These are phyloP conservation scores for Botrytis tulipae DNA, from an alignment of 2,329 filamentous ascomycete genomes.

Conservation along the genomic window DNA sequence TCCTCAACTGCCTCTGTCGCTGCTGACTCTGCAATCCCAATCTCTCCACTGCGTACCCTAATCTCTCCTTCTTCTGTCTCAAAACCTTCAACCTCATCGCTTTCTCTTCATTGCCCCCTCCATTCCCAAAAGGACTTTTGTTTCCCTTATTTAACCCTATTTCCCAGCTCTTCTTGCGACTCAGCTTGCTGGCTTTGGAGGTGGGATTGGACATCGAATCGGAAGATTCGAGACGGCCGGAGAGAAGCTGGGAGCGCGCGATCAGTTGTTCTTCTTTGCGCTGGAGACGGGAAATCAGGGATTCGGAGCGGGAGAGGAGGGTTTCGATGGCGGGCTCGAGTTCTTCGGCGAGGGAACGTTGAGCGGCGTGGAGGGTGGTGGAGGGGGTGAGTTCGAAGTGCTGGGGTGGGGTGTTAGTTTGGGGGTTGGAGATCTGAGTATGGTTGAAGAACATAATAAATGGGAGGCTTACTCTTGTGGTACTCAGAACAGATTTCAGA, in stretches of 20 bases:
- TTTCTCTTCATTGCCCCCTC: conserved; percentile 31
- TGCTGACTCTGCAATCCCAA: conserved; percentile 66
- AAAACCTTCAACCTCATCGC: conserved; percentile 55
- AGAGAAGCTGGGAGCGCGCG: conserved; percentile 64
- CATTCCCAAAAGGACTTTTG: conserved; percentile 5
- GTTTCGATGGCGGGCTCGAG: conserved; percentile 69
- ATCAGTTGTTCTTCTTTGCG: conserved; percentile 64
- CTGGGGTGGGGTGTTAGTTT: conserved; percentile 41
- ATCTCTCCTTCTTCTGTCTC: conserved; percentile 66
- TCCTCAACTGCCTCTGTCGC: conserved; percentile 66
- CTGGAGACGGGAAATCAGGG: conserved; percentile 64
- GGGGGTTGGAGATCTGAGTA: background rate
- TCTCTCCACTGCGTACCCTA: conserved; percentile 68
- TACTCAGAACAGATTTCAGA: conserved; percentile 39
- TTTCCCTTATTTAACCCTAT: background rate
- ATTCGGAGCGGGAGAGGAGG: conserved; percentile 60
- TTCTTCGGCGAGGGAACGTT: conserved; percentile 63
- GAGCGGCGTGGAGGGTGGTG: conserved; percentile 60
- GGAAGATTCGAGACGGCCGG: conserved; percentile 52
- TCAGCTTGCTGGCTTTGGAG: conserved; percentile 28
- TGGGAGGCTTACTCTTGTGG: conserved; percentile 37
- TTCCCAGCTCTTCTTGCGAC: conserved; percentile 42
- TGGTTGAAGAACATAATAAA: background rate
- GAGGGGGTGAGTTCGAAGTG: conserved; percentile 73
- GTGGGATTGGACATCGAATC: conserved; percentile 28